Evolutionary conservation across 169 alveolate species (phyloP).

Genomic region (Plasmodium vivax): DNA sequence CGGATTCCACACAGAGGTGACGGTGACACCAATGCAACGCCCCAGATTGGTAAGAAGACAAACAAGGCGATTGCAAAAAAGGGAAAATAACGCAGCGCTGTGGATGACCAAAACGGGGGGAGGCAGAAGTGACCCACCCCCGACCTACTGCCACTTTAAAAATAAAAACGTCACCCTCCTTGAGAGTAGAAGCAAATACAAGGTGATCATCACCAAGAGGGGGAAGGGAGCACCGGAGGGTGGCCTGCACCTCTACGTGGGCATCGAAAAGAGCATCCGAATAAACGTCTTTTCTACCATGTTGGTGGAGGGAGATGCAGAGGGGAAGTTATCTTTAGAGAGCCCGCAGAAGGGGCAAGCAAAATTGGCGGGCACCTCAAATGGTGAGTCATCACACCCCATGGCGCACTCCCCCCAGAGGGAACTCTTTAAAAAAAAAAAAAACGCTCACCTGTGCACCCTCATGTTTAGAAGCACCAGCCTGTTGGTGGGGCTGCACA

Average conservation of each 20-base stretch:
- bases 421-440: constrained; percentile 2
- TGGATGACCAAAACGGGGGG: not conserved
- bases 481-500: not conserved
- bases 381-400: not conserved
- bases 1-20: not conserved
- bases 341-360: not conserved
- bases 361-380: not conserved
- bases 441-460: constrained; percentile 46
- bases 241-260: not conserved
- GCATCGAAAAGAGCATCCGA: not conserved
- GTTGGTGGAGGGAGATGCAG: not conserved
- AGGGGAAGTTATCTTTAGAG: not conserved
- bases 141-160: not conserved
- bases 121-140: not conserved
- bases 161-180: constrained; percentile 17
- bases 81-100: not conserved
- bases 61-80: too few species aligned
- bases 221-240: not conserved
- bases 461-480: not conserved
- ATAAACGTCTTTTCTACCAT: constrained; percentile 12
- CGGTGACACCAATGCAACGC: not conserved
- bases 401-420: not conserved
- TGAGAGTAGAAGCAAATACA: not conserved
- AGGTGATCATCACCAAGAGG: not conserved
- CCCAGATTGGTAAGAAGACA: too few species aligned